phyloP scores from a whole-genome alignment of 345 rosid genomes.

The Barbarea vulgaris region DNA sequence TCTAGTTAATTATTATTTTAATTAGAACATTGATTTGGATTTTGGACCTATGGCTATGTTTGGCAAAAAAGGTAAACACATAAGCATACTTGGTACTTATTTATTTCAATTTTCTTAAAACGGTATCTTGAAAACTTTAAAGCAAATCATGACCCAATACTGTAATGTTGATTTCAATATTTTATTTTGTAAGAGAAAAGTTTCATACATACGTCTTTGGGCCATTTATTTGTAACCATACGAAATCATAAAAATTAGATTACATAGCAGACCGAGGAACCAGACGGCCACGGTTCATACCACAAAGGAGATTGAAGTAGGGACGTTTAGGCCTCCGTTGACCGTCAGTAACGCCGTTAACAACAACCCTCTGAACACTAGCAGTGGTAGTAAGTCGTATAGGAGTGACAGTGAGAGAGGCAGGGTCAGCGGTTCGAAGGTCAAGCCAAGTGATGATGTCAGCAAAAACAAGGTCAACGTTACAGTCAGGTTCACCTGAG shows the following conservation, averaged over 20 bases:
- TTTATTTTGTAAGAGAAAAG: neutral
- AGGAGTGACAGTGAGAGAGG: constrained; percentile 45
- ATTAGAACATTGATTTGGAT: no score
- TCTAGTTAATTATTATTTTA: no score
- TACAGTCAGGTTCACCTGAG: constrained; percentile 79
- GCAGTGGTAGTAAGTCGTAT: constrained; percentile 26
- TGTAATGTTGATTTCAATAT: neutral
- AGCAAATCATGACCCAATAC: neutral
- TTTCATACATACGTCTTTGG: neutral
- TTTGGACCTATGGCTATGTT: no score
- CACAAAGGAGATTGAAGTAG: constrained; percentile 53
- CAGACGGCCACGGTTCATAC: constrained; percentile 57
- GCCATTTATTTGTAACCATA: neutral
- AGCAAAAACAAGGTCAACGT: constrained; percentile 73
- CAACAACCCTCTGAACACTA: constrained; percentile 12
- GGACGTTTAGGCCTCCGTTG: constrained; percentile 28
- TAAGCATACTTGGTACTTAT: no score
- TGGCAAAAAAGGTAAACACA: no score
- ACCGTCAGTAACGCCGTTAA: constrained; percentile 5
- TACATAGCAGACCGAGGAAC: constrained; percentile 66
- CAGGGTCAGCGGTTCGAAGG: constrained; percentile 43
- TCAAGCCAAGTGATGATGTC: constrained; percentile 86
- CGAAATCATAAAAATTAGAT: neutral
- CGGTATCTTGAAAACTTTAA: no score
- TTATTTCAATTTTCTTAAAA: no score